Conservation (phyloP, 768 basidiomycete species). For the Mycena alexandri region DNA sequence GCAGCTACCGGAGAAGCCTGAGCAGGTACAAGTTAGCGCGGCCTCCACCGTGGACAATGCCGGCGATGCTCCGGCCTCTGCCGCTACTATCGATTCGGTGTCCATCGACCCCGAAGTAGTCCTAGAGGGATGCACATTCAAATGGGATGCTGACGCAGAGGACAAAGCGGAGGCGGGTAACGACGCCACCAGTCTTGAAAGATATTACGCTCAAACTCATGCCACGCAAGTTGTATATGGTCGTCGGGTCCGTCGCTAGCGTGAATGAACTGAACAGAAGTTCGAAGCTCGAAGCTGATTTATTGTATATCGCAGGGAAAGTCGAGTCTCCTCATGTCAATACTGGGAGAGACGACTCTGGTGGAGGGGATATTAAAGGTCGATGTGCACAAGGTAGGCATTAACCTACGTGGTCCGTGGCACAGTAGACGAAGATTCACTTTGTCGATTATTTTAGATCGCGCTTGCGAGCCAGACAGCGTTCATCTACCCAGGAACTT, state of each 20-base stretch:
- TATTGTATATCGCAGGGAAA: slow-evolving; percentile 17
- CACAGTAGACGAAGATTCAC: too few relatives aligned
- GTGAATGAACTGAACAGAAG: not conserved
- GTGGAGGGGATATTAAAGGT: slow-evolving; percentile 3
- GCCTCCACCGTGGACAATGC: slow-evolving; percentile 11
- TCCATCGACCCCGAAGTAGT: slow-evolving; percentile 10
- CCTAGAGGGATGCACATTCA: slow-evolving; percentile 21
- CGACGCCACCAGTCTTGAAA: not conserved
- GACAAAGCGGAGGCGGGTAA: slow-evolving; percentile 13
- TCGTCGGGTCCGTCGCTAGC: slow-evolving; percentile 32
- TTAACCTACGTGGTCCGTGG: too few relatives aligned
- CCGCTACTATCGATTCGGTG: not conserved
- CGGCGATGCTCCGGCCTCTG: not conserved
- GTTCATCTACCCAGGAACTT: slow-evolving; percentile 30
- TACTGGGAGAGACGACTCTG: slow-evolving; percentile 24
- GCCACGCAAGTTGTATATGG: slow-evolving; percentile 27
- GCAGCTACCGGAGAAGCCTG: slow-evolving; percentile 28
- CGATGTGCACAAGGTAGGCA: slow-evolving; percentile 22
- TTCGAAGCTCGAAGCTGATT: too few relatives aligned
- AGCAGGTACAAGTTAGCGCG: too few relatives aligned
- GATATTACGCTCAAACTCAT: slow-evolving; percentile 23
- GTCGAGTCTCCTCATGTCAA: slow-evolving; percentile 35
- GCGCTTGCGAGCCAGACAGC: slow-evolving; percentile 29
- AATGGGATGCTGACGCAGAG: slow-evolving; percentile 12
- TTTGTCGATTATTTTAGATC: slow-evolving; percentile 12